These are phyloP conservation scores for Maudiozyma turicensis DNA, from an alignment of 805 yeast species.

Conservation along the genomic window DNA sequence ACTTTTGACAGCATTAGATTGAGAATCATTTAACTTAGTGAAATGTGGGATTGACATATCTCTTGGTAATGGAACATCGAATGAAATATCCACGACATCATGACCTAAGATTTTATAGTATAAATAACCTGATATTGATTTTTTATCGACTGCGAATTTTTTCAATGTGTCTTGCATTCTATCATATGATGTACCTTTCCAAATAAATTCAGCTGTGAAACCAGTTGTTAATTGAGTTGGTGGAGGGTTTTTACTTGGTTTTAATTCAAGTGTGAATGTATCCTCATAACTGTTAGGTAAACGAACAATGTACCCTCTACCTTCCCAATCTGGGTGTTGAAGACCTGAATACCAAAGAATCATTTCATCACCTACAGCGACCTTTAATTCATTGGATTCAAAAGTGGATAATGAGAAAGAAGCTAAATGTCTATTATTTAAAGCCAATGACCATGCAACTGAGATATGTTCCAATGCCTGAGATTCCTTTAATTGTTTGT, in stretches of 20 bases:
- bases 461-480: constrained; percentile 65
- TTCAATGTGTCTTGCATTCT: constrained; percentile 77
- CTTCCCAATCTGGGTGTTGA: constrained; percentile 57
- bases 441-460: constrained; percentile 64
- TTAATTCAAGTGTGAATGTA: constrained; percentile 62
- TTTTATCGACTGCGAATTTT: constrained; percentile 57
- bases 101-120: constrained; percentile 77
- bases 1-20: constrained; percentile 61
- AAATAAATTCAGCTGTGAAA: constrained; percentile 77
- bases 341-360: constrained; percentile 53
- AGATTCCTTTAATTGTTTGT: constrained; percentile 62
- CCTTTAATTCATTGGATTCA: constrained; percentile 55
- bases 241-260: constrained; percentile 30
- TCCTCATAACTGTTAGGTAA: constrained; percentile 60
- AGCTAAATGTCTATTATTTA: constrained; percentile 56
- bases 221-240: constrained; percentile 53
- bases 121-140: constrained; percentile 62
- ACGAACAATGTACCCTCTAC: constrained; percentile 59
- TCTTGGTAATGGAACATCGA: constrained; percentile 52
- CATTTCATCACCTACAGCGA: constrained; percentile 81
- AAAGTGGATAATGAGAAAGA: constrained; percentile 58
- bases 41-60: constrained; percentile 56
- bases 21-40: constrained; percentile 66
- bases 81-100: constrained; percentile 54
- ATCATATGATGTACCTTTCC: constrained; percentile 78